Percentiles rank a stretch among this genome's conserved stretches.
Conservation (phyloP, 495 filamentous ascomycete genomes). For the Chaetomium cochliodes region DNA sequence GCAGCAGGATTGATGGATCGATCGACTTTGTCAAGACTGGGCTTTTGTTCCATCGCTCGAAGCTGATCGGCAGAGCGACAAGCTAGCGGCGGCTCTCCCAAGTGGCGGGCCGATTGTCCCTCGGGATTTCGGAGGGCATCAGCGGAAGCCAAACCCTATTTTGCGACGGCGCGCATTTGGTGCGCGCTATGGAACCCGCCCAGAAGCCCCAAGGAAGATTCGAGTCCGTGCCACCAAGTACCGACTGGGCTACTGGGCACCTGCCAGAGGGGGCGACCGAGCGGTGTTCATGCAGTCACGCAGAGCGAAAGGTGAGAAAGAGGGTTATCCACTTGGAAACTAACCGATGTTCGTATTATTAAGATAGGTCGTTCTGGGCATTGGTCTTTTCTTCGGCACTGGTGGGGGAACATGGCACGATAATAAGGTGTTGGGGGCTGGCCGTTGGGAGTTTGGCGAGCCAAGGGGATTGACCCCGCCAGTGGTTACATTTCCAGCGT, state of each 20-base stretch:
- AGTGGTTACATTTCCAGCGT: neutral
- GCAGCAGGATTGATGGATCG: too few species aligned
- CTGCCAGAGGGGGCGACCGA: neutral
- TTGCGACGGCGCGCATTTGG: neutral
- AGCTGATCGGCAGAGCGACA: neutral
- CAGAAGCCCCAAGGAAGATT: too few species aligned
- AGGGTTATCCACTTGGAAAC: too few species aligned
- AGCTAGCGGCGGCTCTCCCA: conserved; percentile 1
- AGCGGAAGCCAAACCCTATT: neutral
- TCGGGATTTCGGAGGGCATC: too few species aligned
- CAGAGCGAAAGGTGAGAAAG: neutral
- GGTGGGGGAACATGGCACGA: neutral
- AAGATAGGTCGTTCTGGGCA: neutral
- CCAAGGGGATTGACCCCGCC: too few species aligned
- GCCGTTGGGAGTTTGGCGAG: neutral
- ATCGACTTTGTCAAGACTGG: too few species aligned
- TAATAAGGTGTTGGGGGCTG: neutral
- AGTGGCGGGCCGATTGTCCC: neutral
- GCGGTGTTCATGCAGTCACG: neutral
- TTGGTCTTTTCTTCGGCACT: neutral
- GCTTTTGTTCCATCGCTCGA: neutral
- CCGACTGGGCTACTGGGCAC: neutral
- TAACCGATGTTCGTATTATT: neutral
- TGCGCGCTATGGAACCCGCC: neutral
- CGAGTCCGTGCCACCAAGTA: neutral